Evolutionary conservation across 2,329 filamentous ascomycete species (phyloP).

Genomic region (Fusarium mangiferae): DNA sequence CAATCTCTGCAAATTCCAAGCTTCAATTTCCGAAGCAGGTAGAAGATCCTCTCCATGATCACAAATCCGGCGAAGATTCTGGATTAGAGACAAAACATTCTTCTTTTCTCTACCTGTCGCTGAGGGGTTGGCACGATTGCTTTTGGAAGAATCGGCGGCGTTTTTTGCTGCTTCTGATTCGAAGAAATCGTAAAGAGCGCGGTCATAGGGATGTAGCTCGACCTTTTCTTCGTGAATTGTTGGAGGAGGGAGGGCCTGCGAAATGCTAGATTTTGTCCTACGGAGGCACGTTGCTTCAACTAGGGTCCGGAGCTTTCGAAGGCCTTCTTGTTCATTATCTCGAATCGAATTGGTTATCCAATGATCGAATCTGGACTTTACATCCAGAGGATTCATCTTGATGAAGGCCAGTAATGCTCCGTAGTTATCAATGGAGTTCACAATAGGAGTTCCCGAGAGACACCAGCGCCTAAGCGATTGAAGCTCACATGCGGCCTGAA

Average conservation of each 20-base stretch:
- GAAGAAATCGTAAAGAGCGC: not conserved
- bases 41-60: constrained; percentile 11
- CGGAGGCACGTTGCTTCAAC: constrained; percentile 7
- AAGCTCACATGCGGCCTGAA: constrained; percentile 39
- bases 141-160: not conserved
- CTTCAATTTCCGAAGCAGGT: accelerated
- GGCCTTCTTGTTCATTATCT: accelerated
- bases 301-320: not conserved
- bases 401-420: constrained; percentile 51
- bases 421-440: constrained; percentile 54
- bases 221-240: not conserved
- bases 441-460: constrained; percentile 54
- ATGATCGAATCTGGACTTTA: not conserved
- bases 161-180: not conserved
- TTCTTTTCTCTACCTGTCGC: not conserved
- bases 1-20: not conserved
- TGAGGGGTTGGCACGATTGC: accelerated
- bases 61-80: constrained; percentile 7
- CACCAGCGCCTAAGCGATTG: constrained; percentile 50
- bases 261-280: not conserved
- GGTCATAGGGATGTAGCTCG: not conserved
- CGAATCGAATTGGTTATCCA: constrained; percentile 10
- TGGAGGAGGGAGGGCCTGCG: not conserved
- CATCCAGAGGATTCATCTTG: constrained; percentile 34
- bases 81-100: not conserved